Conservation (phyloP, 495 filamentous ascomycete species). For the Copromyces sp. region DNA sequence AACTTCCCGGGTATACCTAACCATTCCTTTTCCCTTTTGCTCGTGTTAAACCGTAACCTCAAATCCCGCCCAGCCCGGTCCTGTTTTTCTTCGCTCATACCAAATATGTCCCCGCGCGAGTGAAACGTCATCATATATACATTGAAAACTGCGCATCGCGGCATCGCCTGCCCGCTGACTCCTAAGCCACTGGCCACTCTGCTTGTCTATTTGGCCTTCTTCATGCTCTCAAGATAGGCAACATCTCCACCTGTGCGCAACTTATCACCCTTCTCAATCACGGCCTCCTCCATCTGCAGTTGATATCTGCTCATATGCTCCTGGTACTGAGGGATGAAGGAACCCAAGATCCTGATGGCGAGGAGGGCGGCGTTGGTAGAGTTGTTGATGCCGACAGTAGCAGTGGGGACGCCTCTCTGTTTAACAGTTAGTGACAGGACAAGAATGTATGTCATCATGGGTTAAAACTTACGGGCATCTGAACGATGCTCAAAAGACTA, state of each 20-base stretch:
- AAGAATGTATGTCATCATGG: slow-evolving; percentile 1
- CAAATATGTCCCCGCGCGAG: neutral
- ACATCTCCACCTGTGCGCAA: slow-evolving; percentile 60
- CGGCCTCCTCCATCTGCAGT: slow-evolving; percentile 50
- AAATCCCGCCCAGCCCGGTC: neutral
- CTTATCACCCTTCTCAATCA: slow-evolving; percentile 53
- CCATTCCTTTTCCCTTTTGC: neutral
- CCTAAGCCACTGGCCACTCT: neutral
- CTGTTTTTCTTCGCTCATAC: neutral
- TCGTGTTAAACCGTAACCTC: neutral
- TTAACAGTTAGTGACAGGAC: neutral
- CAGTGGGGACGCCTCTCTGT: slow-evolving; percentile 64
- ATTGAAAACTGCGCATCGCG: neutral
- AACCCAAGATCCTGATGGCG: slow-evolving; percentile 75
- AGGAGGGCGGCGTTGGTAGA: slow-evolving; percentile 83
- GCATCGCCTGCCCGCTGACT: neutral
- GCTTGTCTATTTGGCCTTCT: slow-evolving; percentile 2
- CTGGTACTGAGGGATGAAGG: slow-evolving; percentile 47
- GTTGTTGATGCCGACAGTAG: slow-evolving; percentile 90
- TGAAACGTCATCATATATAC: neutral
- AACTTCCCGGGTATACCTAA: neutral
- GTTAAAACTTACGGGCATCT: slow-evolving; percentile 58
- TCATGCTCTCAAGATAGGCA: slow-evolving; percentile 44
- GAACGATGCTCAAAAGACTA: slow-evolving; percentile 78
- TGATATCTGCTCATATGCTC: slow-evolving; percentile 59